Evolutionary conservation across 73 alveolate genomes (phyloP), one percentile per base, ranked within the genome.

Genomic region (Durusdinium trenchii): DNA sequence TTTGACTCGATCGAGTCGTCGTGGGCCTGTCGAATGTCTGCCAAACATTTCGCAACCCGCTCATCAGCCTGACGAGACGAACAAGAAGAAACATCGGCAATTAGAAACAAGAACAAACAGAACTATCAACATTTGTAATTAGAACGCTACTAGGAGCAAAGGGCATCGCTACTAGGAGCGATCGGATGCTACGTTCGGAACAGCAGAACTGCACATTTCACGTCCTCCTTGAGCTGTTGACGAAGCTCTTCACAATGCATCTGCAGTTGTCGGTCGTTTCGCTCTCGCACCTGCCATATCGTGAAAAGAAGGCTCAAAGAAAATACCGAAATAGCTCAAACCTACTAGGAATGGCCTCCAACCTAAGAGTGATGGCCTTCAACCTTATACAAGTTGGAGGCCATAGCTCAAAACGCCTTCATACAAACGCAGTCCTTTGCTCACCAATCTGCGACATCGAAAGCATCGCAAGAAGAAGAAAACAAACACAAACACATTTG

Each of bases 21-120:
- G 47, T 91, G 98, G 50, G 98, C 87, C 89, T 91, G 98, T 32
- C 98, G 36, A 78, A 91, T 91, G 76, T 91, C 98, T 18, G 89
- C 89, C 54, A 91, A 43, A 89, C 98, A 91, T 57, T 91, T 91
- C n/a, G 98, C 98, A 30, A 91, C 98, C 16, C 98, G 98, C 14
- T 91, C 98, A 71, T 91, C 98, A 14, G 98, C 98, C 98, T 91
- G 76, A 14, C 60, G 6, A 4, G 0, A 18, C 30, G 28, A 45
- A 23, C 60, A 79, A 6, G 64, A 83, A 83, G 38, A 43, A 36
- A 48, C 50, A 61, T 78, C 16, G 47, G n/a, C 47, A 16, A 23
- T 2, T 2, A 60, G 30, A 60, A 32, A 23, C 30, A 23, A 32
- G 73, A 23, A 60, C 73, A 1, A 60, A 60, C 30, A 23, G 73